These are phyloP conservation scores for Apiotrichum montevideense DNA, from an alignment of 1,284 basidiomycete genomes.

Conservation along the genomic window DNA sequence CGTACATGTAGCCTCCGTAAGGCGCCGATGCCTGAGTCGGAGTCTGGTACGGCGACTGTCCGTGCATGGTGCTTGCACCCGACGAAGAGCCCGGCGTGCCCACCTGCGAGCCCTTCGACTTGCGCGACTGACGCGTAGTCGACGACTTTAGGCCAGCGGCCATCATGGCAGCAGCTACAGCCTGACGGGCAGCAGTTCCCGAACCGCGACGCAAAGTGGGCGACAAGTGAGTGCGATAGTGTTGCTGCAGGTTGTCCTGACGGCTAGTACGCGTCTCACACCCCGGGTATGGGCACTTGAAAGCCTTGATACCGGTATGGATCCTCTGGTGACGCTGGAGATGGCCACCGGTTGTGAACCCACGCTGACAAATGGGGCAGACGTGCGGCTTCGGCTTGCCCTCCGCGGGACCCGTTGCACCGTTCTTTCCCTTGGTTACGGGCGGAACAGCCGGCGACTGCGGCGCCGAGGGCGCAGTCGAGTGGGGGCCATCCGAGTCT, in stretches of 20 bases:
- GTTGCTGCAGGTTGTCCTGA: constrained; percentile 45
- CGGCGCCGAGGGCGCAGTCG: constrained; percentile 4
- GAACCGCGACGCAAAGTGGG: constrained; percentile 42
- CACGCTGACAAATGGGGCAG: constrained; percentile 39
- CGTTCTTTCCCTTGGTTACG: constrained; percentile 39
- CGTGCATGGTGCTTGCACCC: constrained; percentile 24
- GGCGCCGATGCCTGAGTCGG: constrained; percentile 33
- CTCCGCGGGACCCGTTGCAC: constrained; percentile 43
- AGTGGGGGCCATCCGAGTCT: constrained; percentile 4
- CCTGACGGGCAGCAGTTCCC: constrained; percentile 39
- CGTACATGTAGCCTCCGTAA: constrained; percentile 42
- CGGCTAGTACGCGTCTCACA: constrained; percentile 44
- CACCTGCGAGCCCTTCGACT: constrained; percentile 37
- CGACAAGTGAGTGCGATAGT: constrained; percentile 44
- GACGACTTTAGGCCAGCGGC: constrained; percentile 42
- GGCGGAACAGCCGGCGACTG: constrained; percentile 12
- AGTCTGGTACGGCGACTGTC: constrained; percentile 40
- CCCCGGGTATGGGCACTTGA: constrained; percentile 45
- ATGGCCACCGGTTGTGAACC: constrained; percentile 44
- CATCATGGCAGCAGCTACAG: constrained; percentile 44
- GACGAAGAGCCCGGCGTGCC: constrained; percentile 41
- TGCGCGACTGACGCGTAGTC: constrained; percentile 34
- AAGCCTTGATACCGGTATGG: constrained; percentile 45
- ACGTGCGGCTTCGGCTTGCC: constrained; percentile 43
- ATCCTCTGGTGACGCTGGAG: constrained; percentile 44